These are phyloP conservation scores for Senecio squalidus DNA, from an alignment of 140 eudicot genomes.

Conservation along the genomic window DNA sequence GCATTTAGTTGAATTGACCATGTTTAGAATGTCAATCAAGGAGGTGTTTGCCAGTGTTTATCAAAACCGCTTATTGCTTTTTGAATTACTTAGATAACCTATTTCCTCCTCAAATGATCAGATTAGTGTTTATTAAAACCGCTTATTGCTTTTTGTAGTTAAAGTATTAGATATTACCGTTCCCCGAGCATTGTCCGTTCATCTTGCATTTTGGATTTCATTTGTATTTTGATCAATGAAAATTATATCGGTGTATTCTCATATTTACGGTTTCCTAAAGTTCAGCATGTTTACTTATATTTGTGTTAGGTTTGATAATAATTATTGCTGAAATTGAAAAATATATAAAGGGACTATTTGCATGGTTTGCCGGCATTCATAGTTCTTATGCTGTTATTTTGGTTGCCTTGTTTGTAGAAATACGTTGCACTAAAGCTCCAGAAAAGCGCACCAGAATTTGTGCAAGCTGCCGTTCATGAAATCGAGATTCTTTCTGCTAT, in stretches of 20 bases:
- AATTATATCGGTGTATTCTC: background rate
- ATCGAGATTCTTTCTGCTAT: slow-evolving; percentile 79
- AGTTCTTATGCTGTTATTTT: slow-evolving; percentile 3
- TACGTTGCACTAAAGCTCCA: slow-evolving; percentile 95
- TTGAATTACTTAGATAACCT: no score
- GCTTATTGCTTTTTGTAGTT: no score
- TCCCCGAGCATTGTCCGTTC: background rate
- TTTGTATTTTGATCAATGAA: background rate
- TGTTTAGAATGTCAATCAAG: background rate
- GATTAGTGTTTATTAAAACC: no score
- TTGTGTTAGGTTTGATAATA: background rate
- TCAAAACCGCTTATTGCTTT: no score
- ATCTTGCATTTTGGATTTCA: background rate
- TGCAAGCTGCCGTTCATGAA: slow-evolving; percentile 91
- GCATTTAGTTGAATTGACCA: background rate
- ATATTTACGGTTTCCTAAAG: background rate
- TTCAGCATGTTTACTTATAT: slow-evolving; percentile 4
- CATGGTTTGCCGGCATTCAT: background rate
- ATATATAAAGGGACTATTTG: background rate
- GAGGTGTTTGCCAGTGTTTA: no score
- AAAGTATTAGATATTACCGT: no score
- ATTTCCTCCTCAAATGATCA: no score
- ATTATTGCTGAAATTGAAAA: slow-evolving; percentile 1
- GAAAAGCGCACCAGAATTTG: slow-evolving; percentile 95
- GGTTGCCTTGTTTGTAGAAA: slow-evolving; percentile 34